Evolutionary conservation across 2,329 filamentous ascomycete genomes (phyloP).

Genomic region (Diplodia scrobiculata): DNA sequence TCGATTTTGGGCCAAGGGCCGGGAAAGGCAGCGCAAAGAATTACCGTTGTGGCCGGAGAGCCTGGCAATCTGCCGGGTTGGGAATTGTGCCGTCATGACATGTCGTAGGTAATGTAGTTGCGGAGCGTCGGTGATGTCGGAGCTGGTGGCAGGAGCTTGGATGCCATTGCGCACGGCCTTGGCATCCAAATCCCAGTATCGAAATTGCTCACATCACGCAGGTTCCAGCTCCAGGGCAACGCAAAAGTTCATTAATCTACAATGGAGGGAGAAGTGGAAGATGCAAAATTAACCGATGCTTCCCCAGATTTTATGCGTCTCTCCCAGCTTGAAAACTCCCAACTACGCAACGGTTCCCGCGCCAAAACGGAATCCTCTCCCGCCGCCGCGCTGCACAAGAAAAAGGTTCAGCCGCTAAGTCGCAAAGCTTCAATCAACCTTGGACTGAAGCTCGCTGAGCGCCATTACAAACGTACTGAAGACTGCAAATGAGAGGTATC

Average conservation of each 20-base stretch:
- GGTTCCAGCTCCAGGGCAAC: background rate
- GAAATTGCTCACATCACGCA: background rate
- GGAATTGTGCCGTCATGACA: constrained; percentile 45
- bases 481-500: constrained; percentile 45
- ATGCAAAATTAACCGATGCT: constrained; percentile 29
- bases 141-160: constrained; percentile 10
- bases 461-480: constrained; percentile 49
- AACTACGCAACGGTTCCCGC: constrained; percentile 25
- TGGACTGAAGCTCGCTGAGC: constrained; percentile 27
- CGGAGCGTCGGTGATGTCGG: constrained; percentile 2
- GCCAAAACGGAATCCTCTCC: constrained; percentile 23
- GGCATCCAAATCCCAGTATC: background rate
- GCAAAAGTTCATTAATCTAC: constrained; percentile 29
- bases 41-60: constrained; percentile 48
- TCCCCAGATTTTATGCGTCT: constrained; percentile 27
- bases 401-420: constrained; percentile 17
- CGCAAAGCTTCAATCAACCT: constrained; percentile 24
- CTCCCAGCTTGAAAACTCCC: constrained; percentile 24
- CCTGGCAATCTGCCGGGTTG: constrained; percentile 45
- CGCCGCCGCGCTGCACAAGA: constrained; percentile 5
- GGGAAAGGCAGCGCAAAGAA: too few relatives aligned
- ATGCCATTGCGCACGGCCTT: constrained; percentile 5
- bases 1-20: too few relatives aligned
- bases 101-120: constrained; percentile 27
- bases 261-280: constrained; percentile 24